These are phyloP conservation scores for Lactifluus hygrophoroides DNA, from an alignment of 768 basidiomycete genomes.

Conservation along the genomic window DNA sequence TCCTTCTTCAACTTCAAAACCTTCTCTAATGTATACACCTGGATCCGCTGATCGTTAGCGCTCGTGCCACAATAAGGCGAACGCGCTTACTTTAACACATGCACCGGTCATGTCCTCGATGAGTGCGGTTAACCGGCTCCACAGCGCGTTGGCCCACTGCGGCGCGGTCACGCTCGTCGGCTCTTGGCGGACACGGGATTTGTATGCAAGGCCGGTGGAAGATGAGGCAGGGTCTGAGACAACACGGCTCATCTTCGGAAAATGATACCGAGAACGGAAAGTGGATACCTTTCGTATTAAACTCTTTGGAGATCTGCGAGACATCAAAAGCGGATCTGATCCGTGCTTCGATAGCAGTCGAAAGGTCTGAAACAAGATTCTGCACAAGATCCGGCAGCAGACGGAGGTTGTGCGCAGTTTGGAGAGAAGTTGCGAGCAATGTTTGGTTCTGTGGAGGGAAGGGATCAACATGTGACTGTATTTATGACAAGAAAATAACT, in stretches of 20 bases:
- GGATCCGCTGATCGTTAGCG: not conserved
- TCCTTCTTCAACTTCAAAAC: slow-evolving; percentile 88
- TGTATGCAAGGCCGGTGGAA: slow-evolving; percentile 49
- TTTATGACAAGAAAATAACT: slow-evolving; percentile 23
- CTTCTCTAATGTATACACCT: slow-evolving; percentile 95
- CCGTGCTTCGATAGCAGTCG: slow-evolving; percentile 72
- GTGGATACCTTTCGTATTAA: slow-evolving; percentile 59
- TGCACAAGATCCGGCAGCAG: slow-evolving; percentile 78
- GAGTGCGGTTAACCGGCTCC: slow-evolving; percentile 72
- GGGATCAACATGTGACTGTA: not conserved
- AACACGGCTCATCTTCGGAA: slow-evolving; percentile 20
- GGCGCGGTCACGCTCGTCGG: slow-evolving; percentile 84
- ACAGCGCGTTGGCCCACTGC: slow-evolving; percentile 76
- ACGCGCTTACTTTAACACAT: slow-evolving; percentile 67
- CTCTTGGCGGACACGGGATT: slow-evolving; percentile 80
- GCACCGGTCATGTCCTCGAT: slow-evolving; percentile 85
- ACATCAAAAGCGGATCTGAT: slow-evolving; percentile 83
- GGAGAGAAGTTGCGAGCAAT: slow-evolving; percentile 84
- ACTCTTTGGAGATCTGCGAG: slow-evolving; percentile 77
- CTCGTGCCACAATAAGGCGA: not conserved
- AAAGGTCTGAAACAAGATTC: slow-evolving; percentile 68
- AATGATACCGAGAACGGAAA: not conserved
- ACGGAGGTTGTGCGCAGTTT: slow-evolving; percentile 90
- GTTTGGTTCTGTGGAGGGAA: slow-evolving; percentile 64
- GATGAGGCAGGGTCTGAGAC: slow-evolving; percentile 22